Percentiles rank a stretch among this genome's conserved stretches.
Evolutionary conservation across 140 eudicot genomes (phyloP).

Genomic region (Cichorium intybus): DNA sequence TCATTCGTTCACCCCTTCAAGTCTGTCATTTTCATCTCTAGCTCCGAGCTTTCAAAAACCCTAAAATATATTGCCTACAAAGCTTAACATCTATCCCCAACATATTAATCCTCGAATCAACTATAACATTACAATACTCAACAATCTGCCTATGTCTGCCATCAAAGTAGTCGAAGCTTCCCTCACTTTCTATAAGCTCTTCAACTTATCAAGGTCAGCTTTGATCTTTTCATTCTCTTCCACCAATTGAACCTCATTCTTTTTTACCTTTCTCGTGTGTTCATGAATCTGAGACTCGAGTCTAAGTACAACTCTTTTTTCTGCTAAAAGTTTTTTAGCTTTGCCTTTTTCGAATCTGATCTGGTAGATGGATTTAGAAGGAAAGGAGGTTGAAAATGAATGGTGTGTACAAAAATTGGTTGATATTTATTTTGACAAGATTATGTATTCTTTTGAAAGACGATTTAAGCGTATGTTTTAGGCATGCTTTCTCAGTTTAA

Average conservation of each 20-base stretch:
- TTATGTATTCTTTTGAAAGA: conserved; percentile 51
- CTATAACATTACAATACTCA: conserved; percentile 71
- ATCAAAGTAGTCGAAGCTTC: conserved; percentile 76
- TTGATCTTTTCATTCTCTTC: conserved; percentile 53
- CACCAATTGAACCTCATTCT: conserved; percentile 24
- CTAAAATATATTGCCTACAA: conserved; percentile 68
- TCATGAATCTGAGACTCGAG: conserved; percentile 66
- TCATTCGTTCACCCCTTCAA: conserved; percentile 51
- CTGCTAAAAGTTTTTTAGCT: conserved; percentile 57
- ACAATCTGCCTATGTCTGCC: conserved; percentile 72
- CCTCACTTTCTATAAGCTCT: conserved; percentile 54
- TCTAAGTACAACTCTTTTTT: conserved; percentile 66
- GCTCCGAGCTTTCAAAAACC: conserved; percentile 52
- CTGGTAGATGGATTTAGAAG: conserved; percentile 46
- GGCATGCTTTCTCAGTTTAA: too few relatives aligned
- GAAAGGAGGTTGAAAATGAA: conserved; percentile 12
- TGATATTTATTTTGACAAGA: conserved; percentile 62
- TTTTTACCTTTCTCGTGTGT: conserved; percentile 52
- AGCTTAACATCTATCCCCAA: conserved; percentile 90
- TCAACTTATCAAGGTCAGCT: conserved; percentile 40
- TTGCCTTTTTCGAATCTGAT: conserved; percentile 68
- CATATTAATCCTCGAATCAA: conserved; percentile 50
- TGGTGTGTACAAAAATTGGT: conserved; percentile 47
- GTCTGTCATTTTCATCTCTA: conserved; percentile 56
- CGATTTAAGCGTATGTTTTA: conserved; percentile 49